These are phyloP conservation scores for Protostelium mycophagum DNA, from an alignment of 78 protist species.

Conservation along the genomic window DNA sequence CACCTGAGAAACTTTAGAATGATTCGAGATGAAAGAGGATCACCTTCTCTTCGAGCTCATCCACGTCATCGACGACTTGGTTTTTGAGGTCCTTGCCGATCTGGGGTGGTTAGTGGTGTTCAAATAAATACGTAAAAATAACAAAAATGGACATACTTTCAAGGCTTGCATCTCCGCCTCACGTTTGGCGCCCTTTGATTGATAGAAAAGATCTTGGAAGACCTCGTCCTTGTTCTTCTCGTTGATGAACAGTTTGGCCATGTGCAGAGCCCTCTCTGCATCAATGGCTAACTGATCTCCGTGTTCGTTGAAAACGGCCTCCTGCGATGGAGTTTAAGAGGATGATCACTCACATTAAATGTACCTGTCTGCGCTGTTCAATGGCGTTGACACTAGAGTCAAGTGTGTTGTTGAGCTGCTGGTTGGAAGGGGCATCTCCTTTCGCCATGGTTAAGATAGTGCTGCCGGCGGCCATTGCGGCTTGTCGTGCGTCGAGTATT, in stretches of 20 bases:
- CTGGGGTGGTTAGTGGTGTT: background rate
- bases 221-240: background rate
- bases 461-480: background rate
- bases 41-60: background rate
- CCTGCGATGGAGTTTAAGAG: background rate
- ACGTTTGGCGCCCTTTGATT: background rate
- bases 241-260: background rate
- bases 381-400: background rate
- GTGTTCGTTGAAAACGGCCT: background rate
- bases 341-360: slow-evolving; percentile 1
- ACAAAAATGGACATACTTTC: background rate
- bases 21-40: no score
- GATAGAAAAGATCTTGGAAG: background rate
- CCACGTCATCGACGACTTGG: background rate
- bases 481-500: background rate
- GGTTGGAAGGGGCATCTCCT: background rate
- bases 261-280: background rate
- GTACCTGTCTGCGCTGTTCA: background rate
- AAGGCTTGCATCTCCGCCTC: background rate
- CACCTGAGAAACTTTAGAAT: no score
- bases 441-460: background rate
- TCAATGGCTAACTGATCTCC: background rate
- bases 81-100: background rate
- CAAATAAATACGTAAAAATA: no score
- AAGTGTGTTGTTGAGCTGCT: background rate